Evolutionary conservation across 805 yeast species (phyloP).

Genomic region (Spathaspora arborariae): DNA sequence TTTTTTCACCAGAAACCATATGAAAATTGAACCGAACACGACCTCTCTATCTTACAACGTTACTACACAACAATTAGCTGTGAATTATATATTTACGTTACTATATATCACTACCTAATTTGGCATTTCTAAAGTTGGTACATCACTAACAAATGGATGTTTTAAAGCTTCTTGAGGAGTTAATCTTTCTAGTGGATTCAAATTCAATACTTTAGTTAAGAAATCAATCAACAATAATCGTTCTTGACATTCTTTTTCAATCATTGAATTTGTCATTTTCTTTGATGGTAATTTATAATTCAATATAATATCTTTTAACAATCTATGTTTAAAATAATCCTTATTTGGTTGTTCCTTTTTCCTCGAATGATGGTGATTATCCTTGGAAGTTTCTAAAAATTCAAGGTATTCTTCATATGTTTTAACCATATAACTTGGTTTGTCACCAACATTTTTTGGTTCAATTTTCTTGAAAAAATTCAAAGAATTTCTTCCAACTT

Average conservation of each 20-base stretch:
- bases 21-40: not conserved
- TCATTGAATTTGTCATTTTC: slow-evolving; percentile 48
- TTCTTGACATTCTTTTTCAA: slow-evolving; percentile 70
- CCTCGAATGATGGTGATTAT: slow-evolving; percentile 20
- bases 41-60: too few species aligned
- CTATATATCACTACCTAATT: not conserved
- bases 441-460: slow-evolving; percentile 14
- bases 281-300: slow-evolving; percentile 68
- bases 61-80: too few species aligned
- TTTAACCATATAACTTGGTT: slow-evolving; percentile 30
- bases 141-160: slow-evolving; percentile 78
- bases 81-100: not conserved
- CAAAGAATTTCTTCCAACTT: slow-evolving; percentile 82
- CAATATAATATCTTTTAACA: slow-evolving; percentile 68
- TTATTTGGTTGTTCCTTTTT: slow-evolving; percentile 74
- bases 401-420: slow-evolving; percentile 33
- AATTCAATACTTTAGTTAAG: slow-evolving; percentile 67
- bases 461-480: slow-evolving; percentile 55
- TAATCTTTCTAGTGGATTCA: slow-evolving; percentile 93
- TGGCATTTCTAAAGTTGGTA: slow-evolving; percentile 3
- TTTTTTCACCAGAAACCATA: not conserved
- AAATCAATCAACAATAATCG: slow-evolving; percentile 74
- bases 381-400: slow-evolving; percentile 22
- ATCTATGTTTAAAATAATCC: slow-evolving; percentile 66
- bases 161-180: slow-evolving; percentile 92